Conservation (phyloP, 108 stramenopile species). For the Cyclostephanos tholiformis region DNA sequence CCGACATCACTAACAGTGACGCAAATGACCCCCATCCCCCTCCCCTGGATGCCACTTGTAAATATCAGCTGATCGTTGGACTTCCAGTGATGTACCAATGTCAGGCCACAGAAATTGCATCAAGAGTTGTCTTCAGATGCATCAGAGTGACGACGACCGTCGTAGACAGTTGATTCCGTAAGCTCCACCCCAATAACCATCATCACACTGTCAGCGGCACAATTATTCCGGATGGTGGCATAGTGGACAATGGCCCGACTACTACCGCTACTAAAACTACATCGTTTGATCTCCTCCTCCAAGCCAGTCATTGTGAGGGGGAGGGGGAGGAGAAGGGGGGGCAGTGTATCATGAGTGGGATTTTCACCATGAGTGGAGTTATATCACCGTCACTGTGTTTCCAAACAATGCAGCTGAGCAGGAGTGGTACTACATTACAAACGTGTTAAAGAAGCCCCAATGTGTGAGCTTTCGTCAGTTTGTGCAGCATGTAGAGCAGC, state of each 20-base stretch:
- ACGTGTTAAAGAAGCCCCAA: too few species aligned
- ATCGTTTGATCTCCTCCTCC: not conserved
- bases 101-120: not conserved
- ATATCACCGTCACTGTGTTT: not conserved
- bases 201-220: not conserved
- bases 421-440: too few species aligned
- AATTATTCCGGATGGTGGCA: too few species aligned
- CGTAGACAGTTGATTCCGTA: not conserved
- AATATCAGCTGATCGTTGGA: slow-evolving; percentile 14
- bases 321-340: slow-evolving; percentile 5
- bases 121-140: not conserved
- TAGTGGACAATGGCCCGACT: not conserved
- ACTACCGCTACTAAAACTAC: not conserved
- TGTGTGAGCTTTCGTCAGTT: too few species aligned
- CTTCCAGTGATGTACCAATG: slow-evolving; percentile 8
- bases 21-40: slow-evolving; percentile 1
- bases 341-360: not conserved
- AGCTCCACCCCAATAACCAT: too few species aligned
- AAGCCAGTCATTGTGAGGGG: not conserved
- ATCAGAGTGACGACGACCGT: not conserved
- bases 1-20: not conserved
- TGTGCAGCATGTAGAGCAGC: too few species aligned
- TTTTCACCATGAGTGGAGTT: not conserved
- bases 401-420: too few species aligned
- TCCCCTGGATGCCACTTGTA: slow-evolving; percentile 16